Evolutionary conservation across 2,329 filamentous ascomycete species (phyloP).

Genomic region (Diaporthe helianthi): DNA sequence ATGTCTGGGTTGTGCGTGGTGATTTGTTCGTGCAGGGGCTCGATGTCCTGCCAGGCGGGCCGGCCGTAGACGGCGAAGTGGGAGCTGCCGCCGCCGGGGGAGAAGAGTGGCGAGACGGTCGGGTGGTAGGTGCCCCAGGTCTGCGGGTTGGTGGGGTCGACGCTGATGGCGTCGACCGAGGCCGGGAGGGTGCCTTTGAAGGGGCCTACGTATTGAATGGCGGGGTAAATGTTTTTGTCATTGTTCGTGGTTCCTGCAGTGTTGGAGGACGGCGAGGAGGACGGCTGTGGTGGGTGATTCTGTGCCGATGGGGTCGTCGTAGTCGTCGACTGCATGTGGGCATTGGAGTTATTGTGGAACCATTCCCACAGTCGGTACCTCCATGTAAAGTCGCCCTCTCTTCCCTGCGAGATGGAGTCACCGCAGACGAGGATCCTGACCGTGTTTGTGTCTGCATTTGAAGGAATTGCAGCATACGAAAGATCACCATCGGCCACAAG

Average conservation of each 20-base stretch:
- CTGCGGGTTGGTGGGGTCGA: constrained; percentile 26
- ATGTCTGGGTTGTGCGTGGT: constrained; percentile 43
- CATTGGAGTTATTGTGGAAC: constrained; percentile 39
- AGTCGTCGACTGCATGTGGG: not conserved
- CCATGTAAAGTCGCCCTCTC: constrained; percentile 52
- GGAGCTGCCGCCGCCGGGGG: constrained; percentile 39
- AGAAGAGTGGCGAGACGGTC: constrained; percentile 33
- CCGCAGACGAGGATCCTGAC: constrained; percentile 46
- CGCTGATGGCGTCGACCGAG: not conserved
- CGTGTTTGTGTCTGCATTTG: not conserved
- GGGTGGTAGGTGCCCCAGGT: constrained; percentile 32
- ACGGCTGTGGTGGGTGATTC: not conserved
- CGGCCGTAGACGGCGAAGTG: constrained; percentile 47
- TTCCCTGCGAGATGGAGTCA: constrained; percentile 49
- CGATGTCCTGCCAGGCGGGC: constrained; percentile 43
- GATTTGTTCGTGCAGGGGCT: constrained; percentile 41
- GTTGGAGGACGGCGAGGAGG: not conserved
- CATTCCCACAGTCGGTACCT: constrained; percentile 51
- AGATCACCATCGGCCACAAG: not conserved
- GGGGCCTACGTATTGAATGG: constrained; percentile 44
- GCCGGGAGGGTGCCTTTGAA: constrained; percentile 44
- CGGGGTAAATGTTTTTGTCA: not conserved
- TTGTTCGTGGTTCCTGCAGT: too few species aligned
- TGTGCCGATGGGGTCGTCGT: not conserved
- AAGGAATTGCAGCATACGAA: not conserved